Evolutionary conservation across 2,329 filamentous ascomycete species (phyloP), one percentile per base, ranked within the genome.

Genomic region (Bipolaris sorokiniana): DNA sequence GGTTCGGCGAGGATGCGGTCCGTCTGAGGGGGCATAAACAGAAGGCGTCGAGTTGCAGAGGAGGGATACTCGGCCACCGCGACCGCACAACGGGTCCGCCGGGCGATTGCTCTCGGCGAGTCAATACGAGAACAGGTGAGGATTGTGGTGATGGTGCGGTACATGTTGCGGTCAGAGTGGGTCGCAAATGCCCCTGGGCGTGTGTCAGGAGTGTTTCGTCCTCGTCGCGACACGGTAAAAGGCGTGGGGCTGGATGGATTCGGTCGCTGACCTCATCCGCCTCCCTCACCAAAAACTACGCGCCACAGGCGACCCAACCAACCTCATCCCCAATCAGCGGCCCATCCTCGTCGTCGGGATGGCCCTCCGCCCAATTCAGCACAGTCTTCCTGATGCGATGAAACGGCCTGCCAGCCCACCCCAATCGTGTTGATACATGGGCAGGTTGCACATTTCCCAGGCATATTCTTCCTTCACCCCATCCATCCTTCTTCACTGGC

Each of bases 161-260:
- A 57, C 50, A 50, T 33, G 58, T 59, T 64, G 61, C 61, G 64
- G 61, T 59, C 57, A 56, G 54, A 56, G 63, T 54, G 65, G 51
- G 55, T 56, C 63, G 60, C 54, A 56, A 53, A 38, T 48, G 44
- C 59, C 55, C 62, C 65, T 68, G 64, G 51, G 49, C 20, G 48
- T 59, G 67, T 70, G 57, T 67, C 62, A 68, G 57, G 54, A 63
- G 62, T 59, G 67, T 70, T 68, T 68, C 65, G 65, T 52, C 28
- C 59, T 44, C 56, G 65, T 69, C 66, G 64, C 66, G 60, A 61
- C 51, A 60, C 62, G 55, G 51, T 46, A 54, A 53, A 53, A 58
- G 47, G 40, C 45, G 54, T 57, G 63, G 63, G 52, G 54, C 56
- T 15, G 33, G 16, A 44, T 37, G 61, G 42, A 37, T 55, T 48